Base-by-base conservation (phyloP, 176 grass and related monocot species). In the Carex cristatella region DNA sequence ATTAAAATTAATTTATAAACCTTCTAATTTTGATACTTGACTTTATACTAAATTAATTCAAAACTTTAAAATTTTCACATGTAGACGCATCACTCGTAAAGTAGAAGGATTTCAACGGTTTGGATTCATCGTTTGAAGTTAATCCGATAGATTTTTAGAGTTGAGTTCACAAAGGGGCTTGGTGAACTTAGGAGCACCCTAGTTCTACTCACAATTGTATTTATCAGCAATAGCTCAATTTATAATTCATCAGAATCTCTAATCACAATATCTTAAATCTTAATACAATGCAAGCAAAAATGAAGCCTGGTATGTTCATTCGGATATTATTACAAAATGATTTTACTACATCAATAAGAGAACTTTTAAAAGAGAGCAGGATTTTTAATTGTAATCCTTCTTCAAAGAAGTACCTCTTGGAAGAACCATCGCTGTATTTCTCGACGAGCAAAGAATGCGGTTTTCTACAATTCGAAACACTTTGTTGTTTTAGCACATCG, bases 381-480 rank as follows among this genome's bases (percentile, higher is more conserved):
- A 9, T 7, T 18, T 18, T 53, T 12, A 35, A 69, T 55, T 69
- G 2, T 10, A 66, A 79, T 1, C 11, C 13, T n/a, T 65, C n/a
- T 57, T 23, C 0, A 18, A 46, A 65, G 7, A 49, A 38, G 32
- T 10, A 94, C 94, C 92, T 94, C 85, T 98, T 98, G 60, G 87
- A 3, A 61, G 80, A 68, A 60, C 95, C 95, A 69, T 91, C 91
- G 9, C 74, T 86, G 86, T 93, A 91, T 77, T 83, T 87, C 91
- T 98, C 95, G 48, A 90, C 89, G 9, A 98, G 86, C 83, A 98
- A 75, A 49, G 80, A 82, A 0, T 38, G 86, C 33, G 40, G 80
- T 73, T 90, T 90, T 84, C 94, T 93, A 82, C 76, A 77, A 87
- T 33, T 10, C 82, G 2, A 55, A 60, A 4, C 55, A 79, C 58